A percentile compares a stretch with the other conserved stretches of the same genome.
Evolutionary conservation across 2,329 filamentous ascomycete species (phyloP).

Genomic region (Aquanectria penicillioides): DNA sequence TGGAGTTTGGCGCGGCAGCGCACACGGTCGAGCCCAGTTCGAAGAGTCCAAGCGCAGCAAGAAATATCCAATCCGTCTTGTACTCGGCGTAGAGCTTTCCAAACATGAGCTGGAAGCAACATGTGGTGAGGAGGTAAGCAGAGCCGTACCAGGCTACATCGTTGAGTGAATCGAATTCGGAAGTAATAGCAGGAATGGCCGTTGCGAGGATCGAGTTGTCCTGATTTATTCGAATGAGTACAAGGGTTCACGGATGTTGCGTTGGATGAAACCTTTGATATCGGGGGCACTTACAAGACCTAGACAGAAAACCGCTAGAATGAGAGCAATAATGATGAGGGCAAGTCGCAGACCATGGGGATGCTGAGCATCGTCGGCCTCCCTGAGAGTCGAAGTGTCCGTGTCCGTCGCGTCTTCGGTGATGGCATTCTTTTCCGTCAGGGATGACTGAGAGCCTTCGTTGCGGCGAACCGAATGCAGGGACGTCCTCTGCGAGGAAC

Average conservation of each 20-base stretch:
- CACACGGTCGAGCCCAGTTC: background rate
- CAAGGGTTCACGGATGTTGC: too few relatives aligned
- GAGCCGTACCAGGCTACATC: conserved; percentile 12
- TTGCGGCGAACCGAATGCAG: too few relatives aligned
- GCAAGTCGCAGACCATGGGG: background rate
- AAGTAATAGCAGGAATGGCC: background rate
- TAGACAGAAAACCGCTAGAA: background rate
- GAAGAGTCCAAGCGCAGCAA: background rate
- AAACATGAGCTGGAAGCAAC: conserved; percentile 4
- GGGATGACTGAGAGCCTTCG: too few relatives aligned
- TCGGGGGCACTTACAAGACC: background rate
- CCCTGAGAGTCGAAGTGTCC: too few relatives aligned
- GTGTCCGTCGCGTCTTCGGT: too few relatives aligned
- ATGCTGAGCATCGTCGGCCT: background rate
- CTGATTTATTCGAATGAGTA: background rate
- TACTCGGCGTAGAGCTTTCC: background rate
- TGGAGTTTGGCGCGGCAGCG: background rate
- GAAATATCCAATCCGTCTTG: background rate
- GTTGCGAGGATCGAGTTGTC: background rate
- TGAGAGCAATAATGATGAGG: background rate
- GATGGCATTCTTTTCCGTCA: too few relatives aligned
- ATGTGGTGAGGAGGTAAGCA: conserved; percentile 2
- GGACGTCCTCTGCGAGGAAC: too few relatives aligned
- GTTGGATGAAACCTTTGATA: background rate
- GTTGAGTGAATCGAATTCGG: background rate